phyloP scores from a whole-genome alignment of 768 basidiomycete species.

The Rhizopogon roseolus region DNA sequence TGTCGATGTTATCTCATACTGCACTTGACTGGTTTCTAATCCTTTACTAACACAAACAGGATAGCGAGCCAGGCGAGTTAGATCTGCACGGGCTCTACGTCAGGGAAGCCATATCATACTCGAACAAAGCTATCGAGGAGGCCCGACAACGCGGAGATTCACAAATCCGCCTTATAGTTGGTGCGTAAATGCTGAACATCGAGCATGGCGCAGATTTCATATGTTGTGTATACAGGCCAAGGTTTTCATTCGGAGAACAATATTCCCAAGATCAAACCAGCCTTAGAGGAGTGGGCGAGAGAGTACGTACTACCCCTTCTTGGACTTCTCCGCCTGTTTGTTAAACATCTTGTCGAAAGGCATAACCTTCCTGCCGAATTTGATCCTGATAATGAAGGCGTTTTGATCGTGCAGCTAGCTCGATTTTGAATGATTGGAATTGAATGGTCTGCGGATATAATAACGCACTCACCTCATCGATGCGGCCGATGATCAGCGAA shows the following conservation, averaged over 20 bases:
- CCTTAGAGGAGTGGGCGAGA: constrained; percentile 78
- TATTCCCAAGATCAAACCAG: constrained; percentile 80
- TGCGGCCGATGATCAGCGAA: too few relatives aligned
- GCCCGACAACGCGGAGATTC: constrained; percentile 60
- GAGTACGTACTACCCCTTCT: constrained; percentile 43
- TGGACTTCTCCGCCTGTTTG: not conserved
- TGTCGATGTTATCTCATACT: not conserved
- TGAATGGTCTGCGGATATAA: not conserved
- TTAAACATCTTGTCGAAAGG: constrained; percentile 32
- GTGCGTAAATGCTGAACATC: constrained; percentile 36
- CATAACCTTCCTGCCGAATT: constrained; percentile 65
- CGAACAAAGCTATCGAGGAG: constrained; percentile 62
- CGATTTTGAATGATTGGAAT: not conserved
- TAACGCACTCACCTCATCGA: too few relatives aligned
- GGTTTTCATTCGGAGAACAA: constrained; percentile 72
- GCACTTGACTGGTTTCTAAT: not conserved
- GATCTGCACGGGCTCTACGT: constrained; percentile 93
- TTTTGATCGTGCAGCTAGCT: constrained; percentile 57
- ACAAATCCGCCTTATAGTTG: constrained; percentile 79
- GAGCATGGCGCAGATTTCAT: not conserved
- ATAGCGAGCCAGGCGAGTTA: constrained; percentile 68
- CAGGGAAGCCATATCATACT: constrained; percentile 81
- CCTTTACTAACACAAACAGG: constrained; percentile 28
- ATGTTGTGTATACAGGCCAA: constrained; percentile 44
- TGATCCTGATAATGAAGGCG: constrained; percentile 75